Percentiles rank a stretch among this genome's conserved stretches.
phyloP scores from a whole-genome alignment of 495 filamentous ascomycete species.

The Penicillium canescens region DNA sequence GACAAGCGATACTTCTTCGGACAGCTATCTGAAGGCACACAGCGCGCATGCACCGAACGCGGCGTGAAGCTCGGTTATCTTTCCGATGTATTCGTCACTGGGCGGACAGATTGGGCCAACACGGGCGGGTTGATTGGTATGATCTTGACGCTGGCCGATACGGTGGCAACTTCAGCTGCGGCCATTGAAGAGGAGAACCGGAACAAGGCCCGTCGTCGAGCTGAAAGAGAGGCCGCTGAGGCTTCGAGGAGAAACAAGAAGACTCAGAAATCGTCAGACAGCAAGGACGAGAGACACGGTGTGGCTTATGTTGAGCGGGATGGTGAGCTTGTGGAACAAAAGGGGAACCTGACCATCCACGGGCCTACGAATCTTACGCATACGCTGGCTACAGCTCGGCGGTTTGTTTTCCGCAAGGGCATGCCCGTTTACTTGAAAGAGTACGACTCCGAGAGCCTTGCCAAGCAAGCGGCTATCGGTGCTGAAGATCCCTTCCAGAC shows the following conservation, averaged over 20 bases:
- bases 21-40: conserved; percentile 77
- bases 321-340: conserved; percentile 9
- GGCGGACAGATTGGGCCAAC: conserved; percentile 69
- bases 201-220: conserved; percentile 25
- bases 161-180: conserved; percentile 29
- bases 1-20: conserved; percentile 86
- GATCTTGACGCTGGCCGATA: conserved; percentile 79
- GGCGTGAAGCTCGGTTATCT: conserved; percentile 60
- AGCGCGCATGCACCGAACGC: conserved; percentile 71
- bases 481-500: conserved; percentile 38
- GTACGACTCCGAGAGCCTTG: conserved; percentile 46
- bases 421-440: conserved; percentile 71
- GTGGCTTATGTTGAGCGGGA: conserved; percentile 5
- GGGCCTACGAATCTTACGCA: conserved; percentile 78
- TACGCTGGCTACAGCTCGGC: conserved; percentile 74
- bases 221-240: conserved; percentile 10
- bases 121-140: conserved; percentile 82
- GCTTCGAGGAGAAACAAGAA: conserved; percentile 19
- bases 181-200: conserved; percentile 32
- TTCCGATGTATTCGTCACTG: conserved; percentile 77
- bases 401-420: conserved; percentile 85
- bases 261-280: not conserved
- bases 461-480: conserved; percentile 11
- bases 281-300: not conserved
- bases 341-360: conserved; percentile 61